These are phyloP conservation scores for Ceraceosorus guamensis DNA, from an alignment of 1,284 basidiomycete species.

Conservation along the genomic window DNA sequence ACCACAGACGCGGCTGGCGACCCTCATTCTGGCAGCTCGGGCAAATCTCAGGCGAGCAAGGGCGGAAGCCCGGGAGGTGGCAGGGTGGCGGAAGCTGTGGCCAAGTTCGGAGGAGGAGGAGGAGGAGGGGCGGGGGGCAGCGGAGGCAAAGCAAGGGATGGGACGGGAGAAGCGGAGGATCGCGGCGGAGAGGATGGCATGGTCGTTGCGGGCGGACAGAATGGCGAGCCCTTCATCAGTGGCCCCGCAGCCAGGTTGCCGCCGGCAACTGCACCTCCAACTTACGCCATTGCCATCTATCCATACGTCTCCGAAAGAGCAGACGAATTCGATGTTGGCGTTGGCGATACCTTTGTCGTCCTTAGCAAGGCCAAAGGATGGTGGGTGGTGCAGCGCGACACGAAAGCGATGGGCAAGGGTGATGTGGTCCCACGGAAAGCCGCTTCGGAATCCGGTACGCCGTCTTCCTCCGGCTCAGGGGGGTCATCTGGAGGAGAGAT, in stretches of 20 bases:
- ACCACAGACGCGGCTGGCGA: not conserved
- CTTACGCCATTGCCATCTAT: constrained; percentile 83
- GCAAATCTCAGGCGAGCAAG: not conserved
- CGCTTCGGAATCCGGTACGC: not conserved
- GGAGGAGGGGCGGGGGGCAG: not conserved
- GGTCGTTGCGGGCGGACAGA: constrained; percentile 4
- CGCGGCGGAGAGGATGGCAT: not conserved
- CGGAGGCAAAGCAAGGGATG: not conserved
- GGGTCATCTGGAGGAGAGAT: too few species aligned
- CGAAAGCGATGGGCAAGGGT: constrained; percentile 65
- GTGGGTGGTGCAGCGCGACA: constrained; percentile 96
- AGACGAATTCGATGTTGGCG: constrained; percentile 94
- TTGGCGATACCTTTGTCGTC: constrained; percentile 71
- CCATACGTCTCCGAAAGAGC: constrained; percentile 93
- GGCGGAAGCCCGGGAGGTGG: not conserved
- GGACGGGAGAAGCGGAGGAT: not conserved
- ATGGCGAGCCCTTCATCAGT: constrained; percentile 8
- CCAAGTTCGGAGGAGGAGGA: constrained; percentile 1
- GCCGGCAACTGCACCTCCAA: constrained; percentile 14
- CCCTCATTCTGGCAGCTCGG: too few species aligned
- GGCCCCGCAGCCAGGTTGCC: constrained; percentile 30
- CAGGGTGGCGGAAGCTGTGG: constrained; percentile 6
- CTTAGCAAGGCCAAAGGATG: constrained; percentile 88
- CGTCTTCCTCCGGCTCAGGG: too few species aligned
- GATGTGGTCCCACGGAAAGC: constrained; percentile 54